Evolutionary conservation across 805 yeast species (phyloP).

Genomic region (Myxozyma kluyveri): DNA sequence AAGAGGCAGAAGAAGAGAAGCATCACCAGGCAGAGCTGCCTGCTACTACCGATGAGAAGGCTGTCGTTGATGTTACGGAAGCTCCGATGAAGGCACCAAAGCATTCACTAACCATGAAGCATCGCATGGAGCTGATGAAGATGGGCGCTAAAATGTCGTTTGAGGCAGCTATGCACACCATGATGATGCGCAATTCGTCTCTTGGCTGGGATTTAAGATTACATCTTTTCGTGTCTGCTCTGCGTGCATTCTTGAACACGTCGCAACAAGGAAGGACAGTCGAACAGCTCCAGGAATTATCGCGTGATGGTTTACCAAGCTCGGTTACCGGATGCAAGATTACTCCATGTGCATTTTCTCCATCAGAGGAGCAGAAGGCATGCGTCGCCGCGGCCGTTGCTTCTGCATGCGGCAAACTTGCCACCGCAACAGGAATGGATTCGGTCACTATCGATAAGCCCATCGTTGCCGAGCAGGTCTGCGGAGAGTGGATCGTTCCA

Average conservation of each 20-base stretch:
- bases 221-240: slow-evolving; percentile 20
- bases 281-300: slow-evolving; percentile 16
- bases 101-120: neutral
- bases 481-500: slow-evolving; percentile 21
- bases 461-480: slow-evolving; percentile 9
- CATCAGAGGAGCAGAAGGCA: slow-evolving; percentile 9
- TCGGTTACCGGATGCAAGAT: slow-evolving; percentile 4
- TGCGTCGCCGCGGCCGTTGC: slow-evolving; percentile 6
- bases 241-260: slow-evolving; percentile 7
- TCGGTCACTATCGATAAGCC: slow-evolving; percentile 22
- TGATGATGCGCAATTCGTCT: slow-evolving; percentile 15
- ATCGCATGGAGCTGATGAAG: neutral
- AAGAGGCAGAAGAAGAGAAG: too few relatives aligned
- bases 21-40: neutral
- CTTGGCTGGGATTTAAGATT: slow-evolving; percentile 27
- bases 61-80: neutral
- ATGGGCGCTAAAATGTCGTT: slow-evolving; percentile 6
- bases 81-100: neutral
- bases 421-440: slow-evolving; percentile 10
- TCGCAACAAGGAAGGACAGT: slow-evolving; percentile 8
- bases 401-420: slow-evolving; percentile 13
- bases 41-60: neutral
- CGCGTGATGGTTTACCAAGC: slow-evolving; percentile 5
- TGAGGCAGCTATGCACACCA: slow-evolving; percentile 25
- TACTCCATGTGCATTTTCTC: slow-evolving; percentile 3